Evolutionary conservation across 2,329 filamentous ascomycete genomes (phyloP), one percentile per base, ranked within the genome.

Genomic region (Fusarium begoniae): DNA sequence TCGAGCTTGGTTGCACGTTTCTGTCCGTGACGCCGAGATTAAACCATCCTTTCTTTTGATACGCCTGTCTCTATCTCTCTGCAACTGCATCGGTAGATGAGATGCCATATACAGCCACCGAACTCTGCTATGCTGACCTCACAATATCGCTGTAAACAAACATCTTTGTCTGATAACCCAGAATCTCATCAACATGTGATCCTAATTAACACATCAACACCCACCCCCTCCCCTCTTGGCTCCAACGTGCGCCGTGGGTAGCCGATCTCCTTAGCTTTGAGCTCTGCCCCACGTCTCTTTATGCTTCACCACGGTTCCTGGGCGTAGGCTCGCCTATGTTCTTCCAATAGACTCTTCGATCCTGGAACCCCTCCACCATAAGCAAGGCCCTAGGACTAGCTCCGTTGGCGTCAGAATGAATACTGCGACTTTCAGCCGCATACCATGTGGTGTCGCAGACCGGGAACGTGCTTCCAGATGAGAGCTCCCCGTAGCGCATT

Each of bases 201-300:
- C 47, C 59, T 61, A 63, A 75, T 73, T 57, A 66, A 59, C 54
- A 57, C 56, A 67, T 67, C 57, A 55, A 65, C 70, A 41, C 63
- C 70, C 53, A 53, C 54, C 61, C 62, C 32, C 32, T 15, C 32
- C 60, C 44, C 56, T 60, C 38, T 54, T 37, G 37, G 24, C 37
- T 70, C 32, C 54, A 37, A 35, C 67, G 50, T 75, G 68, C 70
- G 74, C 71, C 76, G 74, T 72, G 44, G 66, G 71, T 78, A 78
- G 69, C 76, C 76, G 76, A 58, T 55, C 44, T 61, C 67, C 59
- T 72, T 67, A 47, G 54, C 41, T 60, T 75, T 70, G 58, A 63
- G 65, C 61, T 59, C 64, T 41, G 59, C 69, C 59, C 41, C 48
- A 32, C 59, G 53, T 66, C 63, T 62, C 40, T 67, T 43, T 56